Conservation (phyloP, 257 asterid species). For the Scutellaria baicalensis region DNA sequence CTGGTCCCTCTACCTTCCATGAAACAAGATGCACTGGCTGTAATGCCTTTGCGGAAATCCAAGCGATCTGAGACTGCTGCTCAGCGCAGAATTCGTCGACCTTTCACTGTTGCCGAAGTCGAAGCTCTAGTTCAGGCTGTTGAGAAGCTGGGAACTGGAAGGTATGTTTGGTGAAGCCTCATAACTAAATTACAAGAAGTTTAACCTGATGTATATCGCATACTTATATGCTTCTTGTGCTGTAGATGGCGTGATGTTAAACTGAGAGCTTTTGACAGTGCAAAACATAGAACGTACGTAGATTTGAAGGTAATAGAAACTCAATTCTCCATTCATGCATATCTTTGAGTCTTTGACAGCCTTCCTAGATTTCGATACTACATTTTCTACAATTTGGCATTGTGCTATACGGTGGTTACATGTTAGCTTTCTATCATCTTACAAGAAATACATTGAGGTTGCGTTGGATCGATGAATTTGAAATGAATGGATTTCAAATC, state of each 20-base stretch:
- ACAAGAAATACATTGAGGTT: not conserved
- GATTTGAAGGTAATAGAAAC: constrained; percentile 64
- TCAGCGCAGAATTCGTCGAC: constrained; percentile 88
- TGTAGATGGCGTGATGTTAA: constrained; percentile 98
- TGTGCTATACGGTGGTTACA: not conserved
- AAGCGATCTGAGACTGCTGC: constrained; percentile 82
- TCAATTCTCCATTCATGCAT: not conserved
- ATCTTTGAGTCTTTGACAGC: too few relatives aligned
- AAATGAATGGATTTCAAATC: too few relatives aligned
- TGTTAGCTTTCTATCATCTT: not conserved
- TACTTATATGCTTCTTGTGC: constrained; percentile 5
- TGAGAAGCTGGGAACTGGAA: constrained; percentile 97
- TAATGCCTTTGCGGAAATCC: constrained; percentile 65
- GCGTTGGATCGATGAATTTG: too few relatives aligned
- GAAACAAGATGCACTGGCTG: constrained; percentile 50
- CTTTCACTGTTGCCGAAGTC: constrained; percentile 90
- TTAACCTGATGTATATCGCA: not conserved
- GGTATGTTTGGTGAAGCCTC: constrained; percentile 33
- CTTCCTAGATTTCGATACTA: not conserved
- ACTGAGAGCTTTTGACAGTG: constrained; percentile 81
- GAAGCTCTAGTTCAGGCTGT: constrained; percentile 97
- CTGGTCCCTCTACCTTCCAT: constrained; percentile 42
- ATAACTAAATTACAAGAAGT: not conserved
- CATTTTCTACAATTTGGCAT: not conserved
- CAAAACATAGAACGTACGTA: constrained; percentile 90